Conservation (phyloP, 176 grass and related monocot species). For the Microstegium vimineum region DNA sequence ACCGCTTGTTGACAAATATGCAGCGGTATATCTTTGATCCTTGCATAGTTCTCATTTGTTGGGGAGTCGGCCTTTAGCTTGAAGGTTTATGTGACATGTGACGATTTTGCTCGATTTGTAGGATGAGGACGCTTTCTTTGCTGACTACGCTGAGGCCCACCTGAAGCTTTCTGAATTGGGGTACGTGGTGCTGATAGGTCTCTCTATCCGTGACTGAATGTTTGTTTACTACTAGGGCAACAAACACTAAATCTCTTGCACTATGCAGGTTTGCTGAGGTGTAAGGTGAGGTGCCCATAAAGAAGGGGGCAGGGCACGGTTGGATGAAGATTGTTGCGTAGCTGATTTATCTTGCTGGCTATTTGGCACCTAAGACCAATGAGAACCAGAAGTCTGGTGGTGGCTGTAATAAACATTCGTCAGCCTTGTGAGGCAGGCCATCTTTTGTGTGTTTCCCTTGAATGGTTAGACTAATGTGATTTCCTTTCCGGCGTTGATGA, state of each 20-base stretch:
- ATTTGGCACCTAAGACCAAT: slow-evolving; percentile 5
- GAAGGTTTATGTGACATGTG: neutral
- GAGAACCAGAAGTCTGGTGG: neutral
- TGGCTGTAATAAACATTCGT: slow-evolving; percentile 54
- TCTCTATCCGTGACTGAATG: neutral
- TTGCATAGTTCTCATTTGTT: neutral
- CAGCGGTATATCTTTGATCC: slow-evolving; percentile 40
- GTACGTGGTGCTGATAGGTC: slow-evolving; percentile 19
- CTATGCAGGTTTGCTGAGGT: slow-evolving; percentile 58
- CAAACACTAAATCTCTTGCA: neutral
- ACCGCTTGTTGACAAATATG: slow-evolving; percentile 86
- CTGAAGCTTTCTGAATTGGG: slow-evolving; percentile 84
- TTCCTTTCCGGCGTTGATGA: neutral
- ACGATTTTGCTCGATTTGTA: neutral
- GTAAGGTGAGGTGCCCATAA: neutral
- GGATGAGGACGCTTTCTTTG: slow-evolving; percentile 94
- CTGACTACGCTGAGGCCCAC: slow-evolving; percentile 75
- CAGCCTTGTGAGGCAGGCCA: slow-evolving; percentile 11
- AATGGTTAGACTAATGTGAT: slow-evolving; percentile 1
- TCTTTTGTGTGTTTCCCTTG: slow-evolving; percentile 24
- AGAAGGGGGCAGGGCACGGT: neutral
- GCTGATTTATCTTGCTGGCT: slow-evolving; percentile 11
- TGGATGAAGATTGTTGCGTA: slow-evolving; percentile 1
- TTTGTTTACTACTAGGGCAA: neutral
- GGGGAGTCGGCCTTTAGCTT: neutral